Evolutionary conservation across 1,284 basidiomycete species (phyloP), one percentile per base, ranked within the genome.

Genomic region (Rhodotorula sp.): DNA sequence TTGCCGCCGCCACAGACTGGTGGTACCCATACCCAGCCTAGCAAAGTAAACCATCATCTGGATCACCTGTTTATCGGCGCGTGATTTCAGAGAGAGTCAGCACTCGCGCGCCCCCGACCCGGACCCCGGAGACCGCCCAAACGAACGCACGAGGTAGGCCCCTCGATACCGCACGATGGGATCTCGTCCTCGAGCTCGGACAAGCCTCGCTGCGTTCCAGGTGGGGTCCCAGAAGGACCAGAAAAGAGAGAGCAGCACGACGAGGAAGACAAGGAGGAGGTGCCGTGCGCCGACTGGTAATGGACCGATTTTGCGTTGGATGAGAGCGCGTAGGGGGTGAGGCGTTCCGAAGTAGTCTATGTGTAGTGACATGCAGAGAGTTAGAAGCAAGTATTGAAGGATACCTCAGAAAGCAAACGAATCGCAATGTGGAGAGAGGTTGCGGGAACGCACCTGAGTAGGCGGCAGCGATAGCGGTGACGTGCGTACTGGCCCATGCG

Each of bases 151-250:
- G 19, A 73, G 50, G 45, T 70, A 73, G 3, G 21, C 12, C 1
- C 15, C 2, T 1, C 69, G 60, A 5, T 60, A 34, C 0, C 10
- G 12, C 5, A 72, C 61, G 23, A 15, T 38, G 4, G 49, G 21
- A 1, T 38, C 19, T 43, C 48, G 47, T 0, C 63, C 65, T 8
- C 59, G 60, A 2, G 57, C 63, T 1, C 62, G 63, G 21, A 69
- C 63, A 0, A 12, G 34, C 14, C 68, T 60, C 1, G 61, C 23
- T 0, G 16, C 34, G 3, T 58, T 18, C 74, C 74, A 78, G 0
- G 75, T 75, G 14, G 76, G 74, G 34, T 78, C 74, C 77, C 77
- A 78, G 50, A 70, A 73, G 5, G 66, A 56, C 70, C 70, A 77
- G 23, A 77, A 31, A 19, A 75, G n/a, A 21, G 74, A 67, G 28